Evolutionary conservation across 2,329 filamentous ascomycete genomes (phyloP), one percentile per base, ranked within the genome.

Genomic region (Cladophialophora yegresii): DNA sequence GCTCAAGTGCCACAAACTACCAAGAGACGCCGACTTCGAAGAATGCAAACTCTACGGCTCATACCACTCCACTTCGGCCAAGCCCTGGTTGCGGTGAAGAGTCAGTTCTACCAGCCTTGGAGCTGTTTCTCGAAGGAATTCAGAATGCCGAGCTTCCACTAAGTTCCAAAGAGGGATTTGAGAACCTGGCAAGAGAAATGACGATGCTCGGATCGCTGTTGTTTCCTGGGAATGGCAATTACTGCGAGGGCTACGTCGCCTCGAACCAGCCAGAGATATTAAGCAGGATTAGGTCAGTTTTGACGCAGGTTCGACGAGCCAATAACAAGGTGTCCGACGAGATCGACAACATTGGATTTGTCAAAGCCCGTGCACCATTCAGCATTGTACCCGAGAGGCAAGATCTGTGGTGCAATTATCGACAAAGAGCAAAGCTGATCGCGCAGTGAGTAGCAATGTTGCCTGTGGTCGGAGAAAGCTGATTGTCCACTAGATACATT

Each of bases 401-500:
- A 40, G 63, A 69, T 32, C 49, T 70, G 8, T 70, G 67, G 67
- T 66, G 55, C 9, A 71, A 61, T 30, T 71, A 69, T 51, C 61
- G 63, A 50, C 70, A 71, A 56, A 63, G 58, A 51, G 64, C 62
- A 1, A 47, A 61, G 28, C 62, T 71, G 28, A 68, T 70, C 43
- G 36, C 58, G n/a, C 50, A 55, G 69, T 70, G 49, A 58, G 67
- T 50, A 22, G 16, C 30, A 16, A 6, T 9, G 8, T 58, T 50
- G 4, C 22, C n/a, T 23, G 12, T 22, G 33, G 3, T 6, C 13
- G 22, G 28, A 51, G 13, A 7, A 36, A 30, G 20, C 66, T 70
- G 53, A 69, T 53, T 7, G 16, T 54, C 22, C 12, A 28, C 7
- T 36, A 71, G 68, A 26, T 59, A 70, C 45, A 49, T 63, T 10